Percentiles rank a stretch among this genome's conserved stretches.
Conservation (phyloP, 345 rosid genomes). For the Clausena lansium region DNA sequence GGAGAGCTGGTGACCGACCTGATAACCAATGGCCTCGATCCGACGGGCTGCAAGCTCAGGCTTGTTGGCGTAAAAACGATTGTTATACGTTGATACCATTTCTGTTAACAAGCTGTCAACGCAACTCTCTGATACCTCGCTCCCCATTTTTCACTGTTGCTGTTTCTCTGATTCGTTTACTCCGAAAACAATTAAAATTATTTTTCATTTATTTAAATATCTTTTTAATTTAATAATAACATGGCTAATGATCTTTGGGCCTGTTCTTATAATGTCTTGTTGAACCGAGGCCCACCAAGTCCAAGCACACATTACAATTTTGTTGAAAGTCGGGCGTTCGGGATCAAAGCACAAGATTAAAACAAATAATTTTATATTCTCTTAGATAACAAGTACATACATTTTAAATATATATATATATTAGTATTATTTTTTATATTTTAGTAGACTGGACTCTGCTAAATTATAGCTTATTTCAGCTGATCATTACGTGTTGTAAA, state of each 20-base stretch:
- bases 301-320: not conserved
- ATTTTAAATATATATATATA: too few species aligned
- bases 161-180: not conserved
- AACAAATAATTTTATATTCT: too few species aligned
- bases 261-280: not conserved
- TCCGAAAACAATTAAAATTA: not conserved
- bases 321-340: too few species aligned
- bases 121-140: constrained; percentile 96
- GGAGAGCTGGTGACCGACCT: constrained; percentile 99
- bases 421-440: too few species aligned
- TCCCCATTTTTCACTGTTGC: constrained; percentile 45
- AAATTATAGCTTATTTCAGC: too few species aligned
- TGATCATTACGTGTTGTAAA: too few species aligned
- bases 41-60: constrained; percentile 99
- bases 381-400: too few species aligned
- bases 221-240: not conserved
- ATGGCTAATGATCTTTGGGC: not conserved
- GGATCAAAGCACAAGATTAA: too few species aligned
- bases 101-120: constrained; percentile 76
- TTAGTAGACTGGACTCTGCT: too few species aligned
- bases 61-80: constrained; percentile 75
- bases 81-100: constrained; percentile 83
- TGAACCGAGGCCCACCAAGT: not conserved
- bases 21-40: constrained; percentile 98
- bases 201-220: not conserved